Evolutionary conservation across 2,329 filamentous ascomycete species (phyloP), one percentile per base, ranked within the genome.

Genomic region (Xylariomycetidae sp.): DNA sequence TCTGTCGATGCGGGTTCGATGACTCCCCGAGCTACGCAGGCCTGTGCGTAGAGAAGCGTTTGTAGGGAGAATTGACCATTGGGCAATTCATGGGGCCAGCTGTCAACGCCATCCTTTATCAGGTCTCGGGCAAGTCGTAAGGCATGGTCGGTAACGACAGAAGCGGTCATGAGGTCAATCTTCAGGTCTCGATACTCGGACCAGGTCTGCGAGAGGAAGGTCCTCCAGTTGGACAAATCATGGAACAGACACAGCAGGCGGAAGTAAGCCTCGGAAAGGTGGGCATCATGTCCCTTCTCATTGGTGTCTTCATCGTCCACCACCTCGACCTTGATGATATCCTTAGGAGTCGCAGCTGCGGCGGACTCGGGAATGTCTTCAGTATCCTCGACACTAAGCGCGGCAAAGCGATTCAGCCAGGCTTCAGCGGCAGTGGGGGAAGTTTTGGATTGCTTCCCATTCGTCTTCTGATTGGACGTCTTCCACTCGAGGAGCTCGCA

Each of bases 151-250:
- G 53, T 60, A 27, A 53, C 50, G 14, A 56, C 20, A 16, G 56
- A 49, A 5, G 57, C 53, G 10, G 54, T 54, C 41, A 53, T 51
- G 5, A 61, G 41, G 17, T 57, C 48, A 13, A 57, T 52, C 13
- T 46, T 42, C 16, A 45, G 43, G 12, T 49, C 39, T 29, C 41
- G 42, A 31, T 57, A 61, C 8, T 54, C 51, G 9, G 38, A 40
- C 55, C 55, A 60, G 14, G 51, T 57, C 14, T 40, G 27, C 27
- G 44, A 46, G 14, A 54, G 46, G 35, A 55, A 58, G 15, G 22
- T 22, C 14, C 54, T 50, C 35, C 54, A 42, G 13, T 51, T 50
- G 15, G 46, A 33, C n/a, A 50, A 30, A 30, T 59, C 57, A 31
- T 54, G 51, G 22, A 59, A 34, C 20, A 57, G 44, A 36, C 52